Evolutionary conservation across 306 rosid species (phyloP), one percentile per base, ranked within the genome.

Genomic region (Trichosanthes truncata): DNA sequence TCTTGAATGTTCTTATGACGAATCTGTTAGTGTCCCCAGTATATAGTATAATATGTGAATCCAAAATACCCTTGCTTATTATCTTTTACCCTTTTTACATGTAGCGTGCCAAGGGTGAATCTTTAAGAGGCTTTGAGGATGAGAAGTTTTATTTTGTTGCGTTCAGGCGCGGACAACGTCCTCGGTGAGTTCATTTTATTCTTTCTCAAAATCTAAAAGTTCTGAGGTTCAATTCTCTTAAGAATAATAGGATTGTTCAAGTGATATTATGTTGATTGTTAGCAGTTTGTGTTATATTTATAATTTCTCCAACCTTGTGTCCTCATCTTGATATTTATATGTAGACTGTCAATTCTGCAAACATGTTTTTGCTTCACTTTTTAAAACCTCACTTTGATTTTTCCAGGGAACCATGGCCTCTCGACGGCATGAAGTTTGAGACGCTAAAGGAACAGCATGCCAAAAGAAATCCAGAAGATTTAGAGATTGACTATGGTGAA

Each of bases 51-150:
- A 69, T 73, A 5, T 23, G 45, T 15, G 57, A 59, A 26, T 26
- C 40, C 8, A 8, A 7, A 29, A 45, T 14, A 23, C 17, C 38
- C 20, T 72, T 17, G 38, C 59, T 23, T 72, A 72, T 33, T 46
- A 18, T 77, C 46, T 33, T 41, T 41, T 55, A 80, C 38, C 18
- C 36, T 55, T 81, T 46, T n/a, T 38, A 38, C 20, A 38, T 87
- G 66, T 80, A 93, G 99, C 94, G 87, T 82, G 86, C 93, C 72
- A 93, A 91, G 87, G 99, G 93, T 59, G 89, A 69, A 81, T 89
- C 97, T 29, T 84, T 95, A 45, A 96, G 98, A 51, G 99, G 97
- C 65, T 95, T 88, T 87, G 98, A 95, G 84, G 99, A 95, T 79
- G 97, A 95, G 88, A 95, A 95, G 51, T 95, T 95, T 84, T 88